phyloP scores from a whole-genome alignment of 2,329 filamentous ascomycete species.

The Dendrostoma leiphaemia region DNA sequence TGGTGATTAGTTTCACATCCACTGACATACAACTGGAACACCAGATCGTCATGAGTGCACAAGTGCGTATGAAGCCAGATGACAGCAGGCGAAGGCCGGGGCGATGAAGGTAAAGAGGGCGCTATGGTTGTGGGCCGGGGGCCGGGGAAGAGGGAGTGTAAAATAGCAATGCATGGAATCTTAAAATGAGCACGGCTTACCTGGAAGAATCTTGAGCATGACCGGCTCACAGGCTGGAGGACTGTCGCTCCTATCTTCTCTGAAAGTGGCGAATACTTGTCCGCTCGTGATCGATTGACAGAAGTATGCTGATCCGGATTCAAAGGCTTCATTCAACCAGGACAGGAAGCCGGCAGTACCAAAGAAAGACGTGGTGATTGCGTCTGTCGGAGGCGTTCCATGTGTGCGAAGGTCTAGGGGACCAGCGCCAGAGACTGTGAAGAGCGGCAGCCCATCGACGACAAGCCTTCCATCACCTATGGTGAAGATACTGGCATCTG shows the following conservation, averaged over 20 bases:
- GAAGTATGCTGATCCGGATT: not conserved
- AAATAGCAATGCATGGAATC: too few relatives aligned
- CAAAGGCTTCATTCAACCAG: not conserved
- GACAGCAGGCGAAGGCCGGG: not conserved
- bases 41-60: not conserved
- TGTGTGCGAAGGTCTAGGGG: not conserved
- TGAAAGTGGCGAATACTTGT: not conserved
- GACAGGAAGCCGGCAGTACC: not conserved
- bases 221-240: not conserved
- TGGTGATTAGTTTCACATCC: not conserved
- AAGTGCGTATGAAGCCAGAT: not conserved
- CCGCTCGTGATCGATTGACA: not conserved
- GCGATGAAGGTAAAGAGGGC: too few relatives aligned
- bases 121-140: too few relatives aligned
- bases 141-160: too few relatives aligned
- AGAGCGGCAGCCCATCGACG: not conserved
- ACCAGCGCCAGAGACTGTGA: not conserved
- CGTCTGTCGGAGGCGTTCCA: not conserved
- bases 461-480: not conserved
- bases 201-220: not conserved
- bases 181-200: not conserved
- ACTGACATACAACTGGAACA: not conserved
- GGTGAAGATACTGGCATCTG: not conserved
- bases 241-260: too few relatives aligned
- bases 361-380: not conserved